A percentile compares a stretch with the other conserved stretches of the same genome.
Conservation (phyloP, 192 early-diverging fungal genomes). For the Backusella tuberculispora region DNA sequence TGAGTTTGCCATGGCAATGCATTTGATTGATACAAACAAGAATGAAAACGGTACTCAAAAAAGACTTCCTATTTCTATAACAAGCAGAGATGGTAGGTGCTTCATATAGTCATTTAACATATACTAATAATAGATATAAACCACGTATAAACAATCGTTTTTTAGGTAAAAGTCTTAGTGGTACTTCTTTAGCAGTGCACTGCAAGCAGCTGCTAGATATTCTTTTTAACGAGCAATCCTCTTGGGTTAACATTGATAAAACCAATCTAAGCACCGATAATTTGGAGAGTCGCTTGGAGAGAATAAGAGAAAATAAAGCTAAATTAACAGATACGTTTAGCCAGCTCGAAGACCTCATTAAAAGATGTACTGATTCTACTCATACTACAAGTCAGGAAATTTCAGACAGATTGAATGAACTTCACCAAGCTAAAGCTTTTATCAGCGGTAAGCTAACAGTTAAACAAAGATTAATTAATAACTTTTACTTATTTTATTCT, state of each 20-base stretch:
- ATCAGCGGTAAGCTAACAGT: neutral
- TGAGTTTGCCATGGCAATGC: conserved; percentile 5
- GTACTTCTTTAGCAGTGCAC: neutral
- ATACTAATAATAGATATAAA: no score
- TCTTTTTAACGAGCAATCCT: neutral
- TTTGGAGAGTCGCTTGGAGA: neutral
- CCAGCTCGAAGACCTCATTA: neutral
- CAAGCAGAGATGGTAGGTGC: neutral
- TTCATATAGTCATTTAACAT: no score
- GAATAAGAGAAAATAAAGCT: neutral
- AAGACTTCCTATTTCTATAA: neutral
- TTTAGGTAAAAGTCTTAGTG: neutral
- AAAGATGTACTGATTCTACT: neutral
- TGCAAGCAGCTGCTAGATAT: neutral
- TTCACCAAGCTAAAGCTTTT: neutral
- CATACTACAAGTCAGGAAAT: conserved; percentile 1
- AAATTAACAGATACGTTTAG: neutral
- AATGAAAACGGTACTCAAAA: neutral
- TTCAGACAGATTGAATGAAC: neutral
- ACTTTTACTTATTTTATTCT: neutral
- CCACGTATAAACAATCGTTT: no score
- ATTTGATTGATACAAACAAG: conserved; percentile 1
- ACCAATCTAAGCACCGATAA: neutral
- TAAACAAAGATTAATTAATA: neutral
- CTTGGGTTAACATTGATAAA: conserved; percentile 5